Evolutionary conservation across 768 basidiomycete species (phyloP).

Genomic region (Russula olivacea): DNA sequence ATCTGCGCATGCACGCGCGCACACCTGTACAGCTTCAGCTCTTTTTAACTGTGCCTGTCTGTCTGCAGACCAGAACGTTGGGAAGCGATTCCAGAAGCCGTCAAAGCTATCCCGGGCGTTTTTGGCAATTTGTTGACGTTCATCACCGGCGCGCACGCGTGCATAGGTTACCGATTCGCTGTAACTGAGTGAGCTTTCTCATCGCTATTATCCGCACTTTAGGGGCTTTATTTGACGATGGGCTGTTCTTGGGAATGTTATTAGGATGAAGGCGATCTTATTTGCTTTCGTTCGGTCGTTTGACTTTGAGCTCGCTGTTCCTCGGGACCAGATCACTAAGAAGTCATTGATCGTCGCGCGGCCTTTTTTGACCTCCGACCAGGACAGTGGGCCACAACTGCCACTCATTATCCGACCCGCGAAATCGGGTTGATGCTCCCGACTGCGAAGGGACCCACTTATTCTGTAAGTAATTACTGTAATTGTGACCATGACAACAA

Average conservation of each 20-base stretch:
- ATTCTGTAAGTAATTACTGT: neutral
- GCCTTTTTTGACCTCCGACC: conserved; percentile 15
- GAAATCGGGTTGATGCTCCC: conserved; percentile 3
- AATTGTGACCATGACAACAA: neutral
- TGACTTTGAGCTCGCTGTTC: conserved; percentile 24
- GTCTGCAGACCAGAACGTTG: conserved; percentile 25
- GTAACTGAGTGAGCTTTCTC: conserved; percentile 19
- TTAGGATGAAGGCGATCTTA: conserved; percentile 27
- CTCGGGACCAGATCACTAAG: conserved; percentile 6
- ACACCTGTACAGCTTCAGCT: neutral
- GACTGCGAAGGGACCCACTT: neutral
- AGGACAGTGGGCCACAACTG: conserved; percentile 13
- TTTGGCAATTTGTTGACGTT: conserved; percentile 23
- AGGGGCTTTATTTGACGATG: neutral
- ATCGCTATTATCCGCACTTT: no score
- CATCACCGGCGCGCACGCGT: conserved; percentile 21
- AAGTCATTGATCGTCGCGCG: conserved; percentile 19
- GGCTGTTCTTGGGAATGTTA: neutral
- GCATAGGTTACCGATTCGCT: conserved; percentile 25
- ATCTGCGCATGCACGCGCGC: neutral
- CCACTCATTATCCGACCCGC: conserved; percentile 21
- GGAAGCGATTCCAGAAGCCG: conserved; percentile 18
- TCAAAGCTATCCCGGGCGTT: conserved; percentile 14
- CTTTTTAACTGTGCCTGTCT: neutral
- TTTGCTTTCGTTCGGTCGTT: conserved; percentile 28